phyloP scores from a whole-genome alignment of 768 basidiomycete species.

The Tricholoma sp. region DNA sequence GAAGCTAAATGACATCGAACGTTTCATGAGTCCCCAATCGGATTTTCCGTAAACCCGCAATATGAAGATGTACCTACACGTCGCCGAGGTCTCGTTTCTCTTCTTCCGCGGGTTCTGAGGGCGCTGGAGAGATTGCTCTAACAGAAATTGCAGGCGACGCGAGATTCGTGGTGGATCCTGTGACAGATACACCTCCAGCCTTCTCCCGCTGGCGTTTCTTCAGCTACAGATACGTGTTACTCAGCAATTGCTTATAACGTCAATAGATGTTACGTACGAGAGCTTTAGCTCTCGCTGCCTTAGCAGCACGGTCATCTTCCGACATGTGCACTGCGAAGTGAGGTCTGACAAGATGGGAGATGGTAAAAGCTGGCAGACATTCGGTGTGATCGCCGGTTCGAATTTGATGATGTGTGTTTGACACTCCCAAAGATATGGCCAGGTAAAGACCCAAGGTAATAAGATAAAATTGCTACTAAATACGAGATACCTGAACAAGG shows the following conservation, averaged over 20 bases:
- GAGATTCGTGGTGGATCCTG: slow-evolving; percentile 26
- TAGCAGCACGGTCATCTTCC: slow-evolving; percentile 76
- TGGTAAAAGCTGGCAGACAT: neutral
- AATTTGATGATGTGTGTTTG: slow-evolving; percentile 6
- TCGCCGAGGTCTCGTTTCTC: slow-evolving; percentile 52
- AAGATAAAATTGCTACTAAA: slow-evolving; percentile 41
- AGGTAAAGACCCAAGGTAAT: slow-evolving; percentile 8
- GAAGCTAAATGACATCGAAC: slow-evolving; percentile 27
- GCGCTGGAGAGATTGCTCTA: slow-evolving; percentile 48
- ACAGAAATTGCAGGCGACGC: slow-evolving; percentile 34
- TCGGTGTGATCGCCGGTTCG: neutral
- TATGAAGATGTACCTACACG: slow-evolving; percentile 49
- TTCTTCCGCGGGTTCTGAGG: slow-evolving; percentile 37
- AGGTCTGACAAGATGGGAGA: neutral
- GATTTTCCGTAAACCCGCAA: slow-evolving; percentile 6
- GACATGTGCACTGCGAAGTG: slow-evolving; percentile 32
- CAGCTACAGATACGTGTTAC: slow-evolving; percentile 40
- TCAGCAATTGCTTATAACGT: neutral
- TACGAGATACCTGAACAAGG: slow-evolving; percentile 31
- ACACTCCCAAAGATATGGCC: neutral
- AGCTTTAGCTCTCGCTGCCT: slow-evolving; percentile 80
- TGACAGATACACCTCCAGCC: slow-evolving; percentile 34
- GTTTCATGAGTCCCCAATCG: neutral
- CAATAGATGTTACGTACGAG: slow-evolving; percentile 43
- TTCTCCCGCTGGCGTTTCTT: slow-evolving; percentile 81